phyloP scores from a whole-genome alignment of 2,329 filamentous ascomycete species.

The Venturia pyrina region DNA sequence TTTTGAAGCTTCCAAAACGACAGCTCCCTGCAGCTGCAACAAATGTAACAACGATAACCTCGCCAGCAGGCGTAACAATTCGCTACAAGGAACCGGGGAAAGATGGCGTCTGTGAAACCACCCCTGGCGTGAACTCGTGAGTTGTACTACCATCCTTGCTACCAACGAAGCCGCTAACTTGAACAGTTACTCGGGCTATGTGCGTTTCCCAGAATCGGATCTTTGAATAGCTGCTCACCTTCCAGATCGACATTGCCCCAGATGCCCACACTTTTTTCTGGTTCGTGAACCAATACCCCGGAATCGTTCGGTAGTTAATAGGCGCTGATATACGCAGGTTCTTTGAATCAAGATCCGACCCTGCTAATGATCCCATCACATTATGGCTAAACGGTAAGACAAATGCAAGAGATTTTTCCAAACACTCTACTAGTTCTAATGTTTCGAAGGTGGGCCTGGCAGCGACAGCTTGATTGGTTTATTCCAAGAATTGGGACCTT shows the following conservation, averaged over 20 bases:
- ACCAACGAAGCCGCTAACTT: neutral
- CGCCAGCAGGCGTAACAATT: constrained; percentile 36
- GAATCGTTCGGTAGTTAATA: neutral
- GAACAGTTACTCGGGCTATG: neutral
- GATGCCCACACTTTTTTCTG: constrained; percentile 34
- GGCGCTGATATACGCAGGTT: constrained; percentile 16
- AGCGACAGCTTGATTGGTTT: neutral
- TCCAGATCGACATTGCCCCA: constrained; percentile 20
- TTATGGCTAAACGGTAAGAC: constrained; percentile 46
- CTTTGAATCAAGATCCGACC: constrained; percentile 41
- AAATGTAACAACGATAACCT: constrained; percentile 35
- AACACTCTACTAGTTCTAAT: constrained; percentile 23
- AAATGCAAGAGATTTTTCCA: constrained; percentile 34
- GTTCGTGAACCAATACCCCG: constrained; percentile 19
- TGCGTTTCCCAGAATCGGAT: constrained; percentile 29
- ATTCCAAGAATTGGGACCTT: constrained; percentile 28
- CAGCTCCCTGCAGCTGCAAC: constrained; percentile 28
- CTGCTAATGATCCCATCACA: constrained; percentile 37
- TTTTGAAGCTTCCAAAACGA: neutral
- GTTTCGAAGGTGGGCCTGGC: constrained; percentile 37
- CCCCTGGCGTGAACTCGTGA: constrained; percentile 37
- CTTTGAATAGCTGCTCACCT: constrained; percentile 22
- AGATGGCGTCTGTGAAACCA: constrained; percentile 41
- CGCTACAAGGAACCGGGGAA: constrained; percentile 41
- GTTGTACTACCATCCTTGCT: neutral